Percentiles rank a stretch among this genome's conserved stretches.
These are phyloP conservation scores for Tolypocladium sp. DNA, from an alignment of 2,329 filamentous ascomycete genomes.

Conservation along the genomic window DNA sequence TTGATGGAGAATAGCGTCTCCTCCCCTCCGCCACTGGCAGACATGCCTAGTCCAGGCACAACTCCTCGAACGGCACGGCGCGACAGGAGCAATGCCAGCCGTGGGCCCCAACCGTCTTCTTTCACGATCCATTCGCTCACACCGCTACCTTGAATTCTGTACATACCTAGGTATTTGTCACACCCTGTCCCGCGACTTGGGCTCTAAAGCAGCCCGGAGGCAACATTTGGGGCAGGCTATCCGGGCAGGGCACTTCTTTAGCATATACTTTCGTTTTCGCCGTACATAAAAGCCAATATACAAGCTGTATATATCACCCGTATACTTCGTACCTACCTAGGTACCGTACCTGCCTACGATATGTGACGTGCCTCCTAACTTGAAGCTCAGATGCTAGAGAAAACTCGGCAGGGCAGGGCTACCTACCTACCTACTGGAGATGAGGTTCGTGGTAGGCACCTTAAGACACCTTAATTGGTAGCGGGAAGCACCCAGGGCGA, in stretches of 20 bases:
- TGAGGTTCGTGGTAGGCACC: not conserved
- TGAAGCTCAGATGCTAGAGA: not conserved
- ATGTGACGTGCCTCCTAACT: not conserved
- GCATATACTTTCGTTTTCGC: not conserved
- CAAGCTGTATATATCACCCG: not conserved
- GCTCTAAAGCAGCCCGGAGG: not conserved
- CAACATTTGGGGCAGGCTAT: not conserved
- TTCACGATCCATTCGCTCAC: not conserved
- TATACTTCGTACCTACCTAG: not conserved
- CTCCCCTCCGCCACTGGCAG: not conserved
- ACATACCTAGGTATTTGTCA: not conserved
- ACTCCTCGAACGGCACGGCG: not conserved
- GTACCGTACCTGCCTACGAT: no score
- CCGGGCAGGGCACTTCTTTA: not conserved
- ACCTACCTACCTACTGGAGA: not conserved
- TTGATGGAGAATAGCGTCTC: slow-evolving; percentile 3
- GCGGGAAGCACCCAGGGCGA: not conserved
- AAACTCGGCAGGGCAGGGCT: not conserved
- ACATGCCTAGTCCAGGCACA: not conserved
- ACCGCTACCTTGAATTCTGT: not conserved
- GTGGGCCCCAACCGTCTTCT: not conserved
- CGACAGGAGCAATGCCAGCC: not conserved
- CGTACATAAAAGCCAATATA: not conserved
- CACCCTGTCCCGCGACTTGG: not conserved
- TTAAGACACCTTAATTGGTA: not conserved